Base-by-base conservation (phyloP, 495 filamentous ascomycete genomes). In the Podospora didyma region DNA sequence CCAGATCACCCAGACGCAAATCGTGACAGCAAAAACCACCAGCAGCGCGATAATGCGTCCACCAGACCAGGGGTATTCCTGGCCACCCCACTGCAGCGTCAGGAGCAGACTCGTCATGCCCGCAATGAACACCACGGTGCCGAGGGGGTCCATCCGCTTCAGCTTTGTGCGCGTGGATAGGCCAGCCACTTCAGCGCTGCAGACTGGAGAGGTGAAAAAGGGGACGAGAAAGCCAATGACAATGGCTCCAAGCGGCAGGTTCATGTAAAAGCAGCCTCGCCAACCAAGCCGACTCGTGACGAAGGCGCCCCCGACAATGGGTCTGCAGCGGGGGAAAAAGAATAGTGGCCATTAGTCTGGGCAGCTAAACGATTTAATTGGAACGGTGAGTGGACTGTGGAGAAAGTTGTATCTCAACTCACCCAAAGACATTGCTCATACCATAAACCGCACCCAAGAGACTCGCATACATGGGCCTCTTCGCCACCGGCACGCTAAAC, bases 71-170 rank as follows among this genome's bases (percentile, higher is more conserved):
- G 72, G 50, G 57, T 84, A 85, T 20, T 71, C 74, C 0, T 72
- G 73, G 5, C 83, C 83, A 19, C 81, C 83, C 82, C 81, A 86
- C 60, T 85, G 78, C 17, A 86, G 69, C 10, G 82, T 82, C 1
- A 86, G 74, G 1, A 86, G 66, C 11, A 85, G 67, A 51, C 75
- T 79, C 23, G 16, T 16, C 9, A 37, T 16, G 84, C 66, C 28
- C 83, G 72, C 17, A 60, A 85, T 80, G 31, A 83, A 26, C 2
- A 73, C 37, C 0, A 70, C 61, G 28, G 66, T 35, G 31, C 49
- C 49, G 16, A n/a, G 14, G 28, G 20, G 49, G 2, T 51, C 49
- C 12, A 51, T 10, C 9, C 34, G 34, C 2, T 5, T 19, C 7
- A 16, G 11, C 6, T 7, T 16, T 12, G 7, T 7, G 20, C 72